Evolutionary conservation across 352 stramenopile genomes (phyloP).

Genomic region (Pythium phragmitis): DNA sequence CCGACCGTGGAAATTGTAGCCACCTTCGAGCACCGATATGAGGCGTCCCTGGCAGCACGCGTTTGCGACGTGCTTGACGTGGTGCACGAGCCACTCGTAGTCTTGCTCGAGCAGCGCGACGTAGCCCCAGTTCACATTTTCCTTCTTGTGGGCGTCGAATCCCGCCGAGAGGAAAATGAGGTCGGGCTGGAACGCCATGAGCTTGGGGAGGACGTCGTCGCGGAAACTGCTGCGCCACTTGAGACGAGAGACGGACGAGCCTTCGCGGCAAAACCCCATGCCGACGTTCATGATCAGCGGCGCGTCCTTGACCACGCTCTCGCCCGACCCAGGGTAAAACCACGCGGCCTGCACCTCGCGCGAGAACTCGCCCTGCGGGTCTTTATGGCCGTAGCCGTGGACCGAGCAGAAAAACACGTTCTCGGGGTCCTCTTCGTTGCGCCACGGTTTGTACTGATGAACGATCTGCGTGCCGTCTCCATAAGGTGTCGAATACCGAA

Average conservation of each 20-base stretch:
- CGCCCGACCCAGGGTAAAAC: constrained; percentile 82
- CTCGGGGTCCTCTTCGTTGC: constrained; percentile 91
- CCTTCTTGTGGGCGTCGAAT: constrained; percentile 81
- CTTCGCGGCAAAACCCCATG: constrained; percentile 48
- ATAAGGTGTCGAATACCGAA: constrained; percentile 89
- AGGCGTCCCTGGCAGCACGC: constrained; percentile 65
- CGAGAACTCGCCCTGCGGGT: constrained; percentile 50
- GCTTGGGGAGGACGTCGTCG: constrained; percentile 54
- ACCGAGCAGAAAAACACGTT: constrained; percentile 97
- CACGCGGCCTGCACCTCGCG: constrained; percentile 43
- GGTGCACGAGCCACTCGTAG: constrained; percentile 79
- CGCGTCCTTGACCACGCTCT: constrained; percentile 34
- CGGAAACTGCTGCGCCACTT: constrained; percentile 79
- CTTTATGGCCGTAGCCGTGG: constrained; percentile 76
- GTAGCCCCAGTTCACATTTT: constrained; percentile 82
- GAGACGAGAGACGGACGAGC: constrained; percentile 55
- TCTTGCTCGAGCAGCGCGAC: constrained; percentile 76
- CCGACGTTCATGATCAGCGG: constrained; percentile 72
- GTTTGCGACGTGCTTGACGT: constrained; percentile 78
- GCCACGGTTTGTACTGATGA: constrained; percentile 95
- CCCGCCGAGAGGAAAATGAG: constrained; percentile 82
- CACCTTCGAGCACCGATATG: constrained; percentile 83
- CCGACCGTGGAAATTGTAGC: constrained; percentile 86
- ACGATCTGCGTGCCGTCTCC: constrained; percentile 81
- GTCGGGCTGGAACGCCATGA: constrained; percentile 65